Evolutionary conservation across 345 rosid genomes (phyloP).

Genomic region (Lepidium aucheri): DNA sequence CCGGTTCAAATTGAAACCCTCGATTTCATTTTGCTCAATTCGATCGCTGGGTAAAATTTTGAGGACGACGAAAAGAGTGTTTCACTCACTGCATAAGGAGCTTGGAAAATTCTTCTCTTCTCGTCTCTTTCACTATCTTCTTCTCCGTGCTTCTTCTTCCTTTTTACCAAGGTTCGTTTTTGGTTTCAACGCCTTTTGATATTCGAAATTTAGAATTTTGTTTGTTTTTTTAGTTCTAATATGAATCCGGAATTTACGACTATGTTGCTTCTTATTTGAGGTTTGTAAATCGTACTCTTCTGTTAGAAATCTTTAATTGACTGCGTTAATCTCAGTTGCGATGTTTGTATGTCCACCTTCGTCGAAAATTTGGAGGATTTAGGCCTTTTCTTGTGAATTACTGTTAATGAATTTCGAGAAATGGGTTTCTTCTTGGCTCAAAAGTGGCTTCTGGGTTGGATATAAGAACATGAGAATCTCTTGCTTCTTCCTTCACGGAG

Average conservation of each 20-base stretch:
- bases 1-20: constrained; percentile 20
- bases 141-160: not conserved
- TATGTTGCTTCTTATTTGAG: not conserved
- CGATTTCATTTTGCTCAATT: not conserved
- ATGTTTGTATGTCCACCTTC: not conserved
- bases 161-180: not conserved
- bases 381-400: not conserved
- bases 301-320: not conserved
- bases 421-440: not conserved
- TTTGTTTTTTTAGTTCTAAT: not conserved
- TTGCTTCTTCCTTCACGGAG: not conserved
- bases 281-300: not conserved
- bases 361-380: not conserved
- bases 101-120: constrained; percentile 1
- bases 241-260: not conserved
- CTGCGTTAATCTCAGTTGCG: not conserved
- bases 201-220: not conserved
- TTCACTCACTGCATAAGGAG: constrained; percentile 5
- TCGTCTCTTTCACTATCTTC: constrained; percentile 10
- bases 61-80: constrained; percentile 19
- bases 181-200: not conserved
- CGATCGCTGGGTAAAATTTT: not conserved
- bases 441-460: not conserved
- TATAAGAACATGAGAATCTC: not conserved
- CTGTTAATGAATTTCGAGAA: not conserved